Conservation (phyloP, 2,329 filamentous ascomycete species). For the Ceratocystis alfenasii region DNA sequence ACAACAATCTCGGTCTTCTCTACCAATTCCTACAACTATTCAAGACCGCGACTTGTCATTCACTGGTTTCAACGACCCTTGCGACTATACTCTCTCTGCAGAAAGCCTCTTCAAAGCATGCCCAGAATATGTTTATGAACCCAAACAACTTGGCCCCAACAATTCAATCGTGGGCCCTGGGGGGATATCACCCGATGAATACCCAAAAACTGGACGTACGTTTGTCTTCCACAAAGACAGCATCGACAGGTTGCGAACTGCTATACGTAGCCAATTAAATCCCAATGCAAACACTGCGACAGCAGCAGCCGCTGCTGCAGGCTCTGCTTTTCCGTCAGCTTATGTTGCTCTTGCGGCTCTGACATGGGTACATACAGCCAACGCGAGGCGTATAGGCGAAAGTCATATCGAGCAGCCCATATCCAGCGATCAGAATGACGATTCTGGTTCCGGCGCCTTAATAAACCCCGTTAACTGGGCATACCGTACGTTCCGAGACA, state of each 20-base stretch:
- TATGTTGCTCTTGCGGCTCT: slow-evolving; percentile 34
- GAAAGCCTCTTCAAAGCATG: slow-evolving; percentile 28
- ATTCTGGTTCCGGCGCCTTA: slow-evolving; percentile 24
- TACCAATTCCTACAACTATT: neutral
- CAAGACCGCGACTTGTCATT: slow-evolving; percentile 25
- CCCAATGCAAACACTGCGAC: neutral
- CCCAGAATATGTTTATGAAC: slow-evolving; percentile 32
- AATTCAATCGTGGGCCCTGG: slow-evolving; percentile 27
- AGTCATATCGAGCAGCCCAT: slow-evolving; percentile 2
- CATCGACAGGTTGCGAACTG: slow-evolving; percentile 28
- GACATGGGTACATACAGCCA: slow-evolving; percentile 33
- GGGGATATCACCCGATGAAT: slow-evolving; percentile 27
- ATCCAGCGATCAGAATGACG: neutral
- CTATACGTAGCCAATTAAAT: slow-evolving; percentile 23
- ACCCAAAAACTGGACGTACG: slow-evolving; percentile 33
- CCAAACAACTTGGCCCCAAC: slow-evolving; percentile 29
- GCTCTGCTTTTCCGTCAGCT: slow-evolving; percentile 27
- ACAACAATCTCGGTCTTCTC: slow-evolving; percentile 25
- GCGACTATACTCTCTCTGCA: neutral
- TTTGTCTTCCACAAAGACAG: slow-evolving; percentile 32
- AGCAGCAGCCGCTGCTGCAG: neutral
- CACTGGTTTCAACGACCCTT: slow-evolving; percentile 23
- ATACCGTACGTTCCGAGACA: slow-evolving; percentile 28
- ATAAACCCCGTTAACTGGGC: slow-evolving; percentile 36
- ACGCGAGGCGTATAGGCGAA: slow-evolving; percentile 27